A percentile compares a stretch with the other conserved stretches of the same genome.
These are phyloP conservation scores for Peronosclerospora sorghi DNA, from an alignment of 352 stramenopile genomes.

Conservation along the genomic window DNA sequence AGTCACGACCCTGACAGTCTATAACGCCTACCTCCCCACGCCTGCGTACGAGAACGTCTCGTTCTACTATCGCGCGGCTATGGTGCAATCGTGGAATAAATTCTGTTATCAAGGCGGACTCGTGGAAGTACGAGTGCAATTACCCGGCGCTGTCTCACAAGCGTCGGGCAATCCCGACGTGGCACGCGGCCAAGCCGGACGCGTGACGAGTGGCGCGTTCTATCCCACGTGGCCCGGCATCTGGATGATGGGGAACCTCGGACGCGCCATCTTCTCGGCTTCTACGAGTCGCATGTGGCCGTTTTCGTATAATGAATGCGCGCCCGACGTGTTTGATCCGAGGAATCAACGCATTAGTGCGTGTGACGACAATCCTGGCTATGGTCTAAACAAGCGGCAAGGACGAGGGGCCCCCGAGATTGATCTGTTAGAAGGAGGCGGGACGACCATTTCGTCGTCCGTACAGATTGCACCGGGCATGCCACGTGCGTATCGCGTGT, in stretches of 20 bases:
- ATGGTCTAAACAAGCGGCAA: constrained; percentile 75
- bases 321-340: constrained; percentile 44
- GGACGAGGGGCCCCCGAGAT: constrained; percentile 90
- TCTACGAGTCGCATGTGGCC: constrained; percentile 94
- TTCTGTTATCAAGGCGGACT: constrained; percentile 91
- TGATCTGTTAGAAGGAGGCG: constrained; percentile 88
- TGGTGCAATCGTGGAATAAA: constrained; percentile 90
- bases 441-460: constrained; percentile 71
- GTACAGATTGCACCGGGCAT: constrained; percentile 81
- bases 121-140: constrained; percentile 83
- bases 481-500: constrained; percentile 45
- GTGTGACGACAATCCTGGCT: constrained; percentile 87
- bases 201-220: constrained; percentile 44
- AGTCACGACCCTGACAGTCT: constrained; percentile 30
- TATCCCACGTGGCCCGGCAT: constrained; percentile 91
- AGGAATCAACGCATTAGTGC: constrained; percentile 72
- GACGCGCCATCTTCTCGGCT: constrained; percentile 89
- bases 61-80: constrained; percentile 60
- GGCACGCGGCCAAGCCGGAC: constrained; percentile 30
- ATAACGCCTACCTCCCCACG: constrained; percentile 44
- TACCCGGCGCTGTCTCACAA: constrained; percentile 67
- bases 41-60: constrained; percentile 33
- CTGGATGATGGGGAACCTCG: constrained; percentile 96
- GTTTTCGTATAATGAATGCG: constrained; percentile 90
- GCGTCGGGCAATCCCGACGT: constrained; percentile 39